Evolutionary conservation across 306 rosid species (phyloP), one percentile per base, ranked within the genome.

Genomic region (Cucumis cinereus): DNA sequence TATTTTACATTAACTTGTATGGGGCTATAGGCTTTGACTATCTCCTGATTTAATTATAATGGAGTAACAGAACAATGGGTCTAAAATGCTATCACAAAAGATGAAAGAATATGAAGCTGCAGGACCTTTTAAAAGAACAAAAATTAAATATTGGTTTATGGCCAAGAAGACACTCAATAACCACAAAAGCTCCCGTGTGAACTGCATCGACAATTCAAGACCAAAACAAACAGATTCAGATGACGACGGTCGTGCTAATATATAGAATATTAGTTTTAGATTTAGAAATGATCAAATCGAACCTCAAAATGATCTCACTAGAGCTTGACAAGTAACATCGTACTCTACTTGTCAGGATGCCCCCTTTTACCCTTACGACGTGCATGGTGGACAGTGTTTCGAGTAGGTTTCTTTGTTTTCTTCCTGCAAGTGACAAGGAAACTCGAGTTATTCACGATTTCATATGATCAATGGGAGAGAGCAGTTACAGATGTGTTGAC

Each of bases 341-440:
- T 7, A 6, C 20, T 85, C 87, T 90, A 88, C 85, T 89, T 84
- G 84, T 87, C 94, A 33, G 93, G 53, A 89, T 95, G 97, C 52
- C 79, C 93, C 81, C 95, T 89, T 86, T 90, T 92, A 82, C 83
- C 84, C 86, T 89, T 95, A 47, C 96, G 96, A 38, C 98, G 97
- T 19, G 88, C 69, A 47, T 85, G 87, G 81, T 81, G 78, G 82
- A 78, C 12, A 53, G 82, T 82, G 74, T 61, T 83, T 76, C 88
- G 89, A 74, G 50, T 79, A 26, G 92, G 91, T 79, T 87, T 92
- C 69, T 26, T 84, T 20, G 79, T 72, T 81, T 89, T 92, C 78
- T 85, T 89, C 84, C 96, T 92, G 87, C 85, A 60, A 68, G 59
- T 77, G 26, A 45, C 66, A 38, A 75, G 54, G 66, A 16, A 68